Evolutionary conservation across 768 basidiomycete species (phyloP).

Genomic region (Leccinum sublutescens): DNA sequence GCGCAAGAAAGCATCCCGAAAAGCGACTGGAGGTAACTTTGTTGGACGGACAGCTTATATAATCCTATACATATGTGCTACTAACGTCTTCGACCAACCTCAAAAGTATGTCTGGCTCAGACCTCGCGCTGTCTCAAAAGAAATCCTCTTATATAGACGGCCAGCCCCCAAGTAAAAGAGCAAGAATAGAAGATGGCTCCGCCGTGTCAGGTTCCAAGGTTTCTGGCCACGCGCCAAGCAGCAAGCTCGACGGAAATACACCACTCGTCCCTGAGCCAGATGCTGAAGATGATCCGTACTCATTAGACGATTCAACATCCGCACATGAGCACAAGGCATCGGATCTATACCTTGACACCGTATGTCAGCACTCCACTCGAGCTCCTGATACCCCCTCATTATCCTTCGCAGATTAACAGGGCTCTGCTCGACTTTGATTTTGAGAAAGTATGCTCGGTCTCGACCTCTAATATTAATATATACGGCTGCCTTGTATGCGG

Average conservation of each 20-base stretch:
- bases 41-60: constrained; percentile 18
- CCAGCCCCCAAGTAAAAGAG: constrained; percentile 33
- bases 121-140: constrained; percentile 6
- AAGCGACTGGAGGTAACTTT: not conserved
- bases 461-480: constrained; percentile 93
- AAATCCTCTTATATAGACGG: constrained; percentile 8
- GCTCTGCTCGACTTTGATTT: constrained; percentile 95
- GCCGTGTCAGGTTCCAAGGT: constrained; percentile 15
- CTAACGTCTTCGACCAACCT: constrained; percentile 1
- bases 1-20: constrained; percentile 22
- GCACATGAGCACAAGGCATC: constrained; percentile 47
- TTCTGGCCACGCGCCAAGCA: constrained; percentile 27
- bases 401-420: constrained; percentile 73
- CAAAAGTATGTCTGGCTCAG: constrained; percentile 16
- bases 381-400: constrained; percentile 18
- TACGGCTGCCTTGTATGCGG: constrained; percentile 98
- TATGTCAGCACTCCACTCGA: constrained; percentile 38
- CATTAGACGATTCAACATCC: constrained; percentile 24
- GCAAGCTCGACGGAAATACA: constrained; percentile 32
- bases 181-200: constrained; percentile 20
- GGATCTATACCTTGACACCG: constrained; percentile 94
- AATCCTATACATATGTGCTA: constrained; percentile 5
- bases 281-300: constrained; percentile 29
- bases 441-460: constrained; percentile 97
- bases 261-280: constrained; percentile 17